Conservation (phyloP, 805 yeast genomes). For the Yamadazyma phyllophila region DNA sequence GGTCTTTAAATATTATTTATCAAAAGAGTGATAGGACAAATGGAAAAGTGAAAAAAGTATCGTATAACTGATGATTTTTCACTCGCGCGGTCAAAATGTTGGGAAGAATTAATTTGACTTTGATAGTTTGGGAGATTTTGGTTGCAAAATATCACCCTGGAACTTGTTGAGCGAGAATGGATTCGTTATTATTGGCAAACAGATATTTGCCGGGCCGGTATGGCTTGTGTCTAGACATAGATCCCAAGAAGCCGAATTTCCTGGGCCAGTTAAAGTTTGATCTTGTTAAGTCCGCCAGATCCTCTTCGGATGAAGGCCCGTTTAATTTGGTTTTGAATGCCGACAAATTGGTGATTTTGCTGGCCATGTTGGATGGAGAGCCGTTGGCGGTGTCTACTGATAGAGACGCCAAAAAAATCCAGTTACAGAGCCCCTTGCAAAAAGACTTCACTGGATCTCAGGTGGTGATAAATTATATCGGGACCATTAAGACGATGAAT, state of each 20-base stretch:
- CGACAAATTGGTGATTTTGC: conserved; percentile 10
- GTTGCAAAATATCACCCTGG: conserved; percentile 7
- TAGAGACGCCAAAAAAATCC: conserved; percentile 1
- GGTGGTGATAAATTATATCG: conserved; percentile 12
- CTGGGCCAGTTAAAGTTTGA: conserved; percentile 5
- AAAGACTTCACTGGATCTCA: conserved; percentile 14
- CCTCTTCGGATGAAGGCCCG: not conserved
- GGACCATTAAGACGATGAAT: conserved; percentile 9
- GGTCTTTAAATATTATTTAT: too few relatives aligned
- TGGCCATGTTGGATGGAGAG: conserved; percentile 10
- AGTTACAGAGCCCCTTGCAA: conserved; percentile 7
- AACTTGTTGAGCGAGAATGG: not conserved
- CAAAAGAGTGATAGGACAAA: not conserved
- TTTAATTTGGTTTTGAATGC: conserved; percentile 11
- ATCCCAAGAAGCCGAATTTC: conserved; percentile 12
- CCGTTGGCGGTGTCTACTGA: conserved; percentile 3
- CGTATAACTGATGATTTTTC: not conserved
- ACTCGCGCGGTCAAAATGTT: conserved; percentile 3
- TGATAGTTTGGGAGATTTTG: not conserved
- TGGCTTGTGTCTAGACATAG: conserved; percentile 8
- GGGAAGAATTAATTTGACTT: conserved; percentile 1
- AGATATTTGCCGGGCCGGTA: conserved; percentile 8
- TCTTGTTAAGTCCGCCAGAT: conserved; percentile 2
- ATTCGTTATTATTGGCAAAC: conserved; percentile 2
- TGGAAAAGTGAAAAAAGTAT: conserved; percentile 1